Evolutionary conservation across 768 basidiomycete genomes (phyloP), one percentile per base, ranked within the genome.

Genomic region (Naganishia kalamii): DNA sequence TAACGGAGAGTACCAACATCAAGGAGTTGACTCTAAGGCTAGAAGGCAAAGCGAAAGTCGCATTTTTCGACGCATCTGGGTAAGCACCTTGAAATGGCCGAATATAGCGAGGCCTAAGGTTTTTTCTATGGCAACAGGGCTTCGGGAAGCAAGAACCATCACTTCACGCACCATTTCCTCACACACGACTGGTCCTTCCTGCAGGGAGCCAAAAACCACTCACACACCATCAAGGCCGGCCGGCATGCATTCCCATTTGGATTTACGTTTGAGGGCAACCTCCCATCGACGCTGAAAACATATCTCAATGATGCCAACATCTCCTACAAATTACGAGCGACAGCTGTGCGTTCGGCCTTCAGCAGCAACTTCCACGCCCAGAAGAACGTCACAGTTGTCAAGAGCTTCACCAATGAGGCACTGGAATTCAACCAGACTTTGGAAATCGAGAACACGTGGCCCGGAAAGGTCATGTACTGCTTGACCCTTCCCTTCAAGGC

Each of bases 401-500:
- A 92, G 49, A 85, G 87, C 3, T 87, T 92, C 73, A 81, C 85
- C 21, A 75, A 85, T 1, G 91, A 92, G 67, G 88, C 93, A 0
- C 84, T 96, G 70, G 94, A 97, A 77, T 97, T 90, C 81, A 93
- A 91, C 72, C 92, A 97, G 75, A 91, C 91, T 1, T 83, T 96
- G 65, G 94, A 98, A 77, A 80, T 82, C 57, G 80, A 96, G 78
- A 96, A 93, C 77, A 92, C 92, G 17, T 98, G 94, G 94, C 92
- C 94, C 0, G 88, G 88, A 23, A 98, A 97, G 80, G 81, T 96
- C 79, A 94, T 93, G 92, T 97, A 94, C 77, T 87, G 88, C 5
- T 71, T 80, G 73, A 88, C 92, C 80, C 79, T 98, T 33, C 93
- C 93, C 0, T 92, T 94, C 82, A 94, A 93, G 74, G 94, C 93